Conservation (phyloP, 495 filamentous ascomycete genomes). For the Rostrohypoxylon terebratum region DNA sequence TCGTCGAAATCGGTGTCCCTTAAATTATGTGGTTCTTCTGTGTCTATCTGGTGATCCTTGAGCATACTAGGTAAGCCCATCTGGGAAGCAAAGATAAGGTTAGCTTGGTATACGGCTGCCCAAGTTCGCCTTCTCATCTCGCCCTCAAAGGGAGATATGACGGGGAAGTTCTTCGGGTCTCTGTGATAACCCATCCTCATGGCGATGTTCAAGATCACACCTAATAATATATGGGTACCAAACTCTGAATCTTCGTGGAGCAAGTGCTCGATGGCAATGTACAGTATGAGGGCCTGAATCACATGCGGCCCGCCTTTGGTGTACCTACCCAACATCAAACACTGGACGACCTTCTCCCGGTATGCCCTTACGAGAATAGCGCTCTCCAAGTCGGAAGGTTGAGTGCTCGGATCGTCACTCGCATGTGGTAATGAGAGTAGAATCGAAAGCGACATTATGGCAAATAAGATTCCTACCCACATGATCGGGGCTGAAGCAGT, state of each 20-base stretch:
- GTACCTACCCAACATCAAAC: conserved; percentile 51
- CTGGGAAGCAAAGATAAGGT: conserved; percentile 43
- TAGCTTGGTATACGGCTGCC: conserved; percentile 50
- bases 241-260: conserved; percentile 47
- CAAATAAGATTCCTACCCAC: conserved; percentile 52
- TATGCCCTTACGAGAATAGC: conserved; percentile 30
- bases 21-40: conserved; percentile 58
- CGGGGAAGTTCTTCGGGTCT: conserved; percentile 63
- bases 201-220: conserved; percentile 55
- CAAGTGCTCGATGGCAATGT: conserved; percentile 48
- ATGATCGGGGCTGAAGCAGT: conserved; percentile 42
- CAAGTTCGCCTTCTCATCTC: conserved; percentile 54
- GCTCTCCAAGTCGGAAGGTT: neutral
- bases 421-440: conserved; percentile 27
- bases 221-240: conserved; percentile 49
- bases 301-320: conserved; percentile 51
- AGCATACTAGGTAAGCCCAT: conserved; percentile 56
- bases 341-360: conserved; percentile 52
- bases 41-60: conserved; percentile 52
- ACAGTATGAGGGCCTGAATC: conserved; percentile 50
- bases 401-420: neutral
- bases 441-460: conserved; percentile 46
- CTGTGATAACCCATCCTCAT: conserved; percentile 69
- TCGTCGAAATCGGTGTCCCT: conserved; percentile 59
- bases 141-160: conserved; percentile 56